Evolutionary conservation across 352 stramenopile genomes (phyloP), one percentile per base, ranked within the genome.

Genomic region (Phytopythium aichiense): DNA sequence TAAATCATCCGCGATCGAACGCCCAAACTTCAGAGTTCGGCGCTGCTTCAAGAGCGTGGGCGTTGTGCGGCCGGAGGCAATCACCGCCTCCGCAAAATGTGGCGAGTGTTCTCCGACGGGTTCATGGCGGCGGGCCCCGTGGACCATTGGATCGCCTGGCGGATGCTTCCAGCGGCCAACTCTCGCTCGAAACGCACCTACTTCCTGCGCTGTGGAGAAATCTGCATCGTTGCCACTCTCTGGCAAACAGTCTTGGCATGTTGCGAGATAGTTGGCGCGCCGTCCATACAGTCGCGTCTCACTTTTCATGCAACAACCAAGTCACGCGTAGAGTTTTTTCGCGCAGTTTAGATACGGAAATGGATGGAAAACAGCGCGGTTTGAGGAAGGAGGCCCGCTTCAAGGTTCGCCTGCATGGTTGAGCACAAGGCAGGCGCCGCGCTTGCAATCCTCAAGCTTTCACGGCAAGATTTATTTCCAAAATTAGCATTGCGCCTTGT

Each of bases 1-100:
- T 52, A 25, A 49, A 25, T 49, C 42, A 49, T 22, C 7, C 42
- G 42, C 42, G 42, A 25, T 25, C n/a, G 20, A 23, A 49, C 42
- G 42, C 20, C 42, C 42, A 49, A 52, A 52, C 45, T 52, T 52
- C 45, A 52, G 43, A 50, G 45, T 52, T 52, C 45, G 45, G 45
- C 38, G 38, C 38, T 22, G 15, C 7, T 49, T 12, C 5, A 22
- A 22, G 40, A 6, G 40, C n/a, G 40, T 16, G 40, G 11, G 42
- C n/a, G 42, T 9, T 25, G 15, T 31, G 22, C 9, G 13, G 22
- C 23, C 46, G 28, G 48, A 35, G 25, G 48, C 48, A 38, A 54
- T 54, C 48, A 54, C 13, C 7, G 48, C 8, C 33, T 22, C 38
- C 28, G 23, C 48, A 38, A n/a, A 37, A 22, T 37, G 15, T n/a